Evolutionary conservation across 140 eudicot genomes (phyloP), one percentile per base, ranked within the genome.

Genomic region (Anethum foeniculum): DNA sequence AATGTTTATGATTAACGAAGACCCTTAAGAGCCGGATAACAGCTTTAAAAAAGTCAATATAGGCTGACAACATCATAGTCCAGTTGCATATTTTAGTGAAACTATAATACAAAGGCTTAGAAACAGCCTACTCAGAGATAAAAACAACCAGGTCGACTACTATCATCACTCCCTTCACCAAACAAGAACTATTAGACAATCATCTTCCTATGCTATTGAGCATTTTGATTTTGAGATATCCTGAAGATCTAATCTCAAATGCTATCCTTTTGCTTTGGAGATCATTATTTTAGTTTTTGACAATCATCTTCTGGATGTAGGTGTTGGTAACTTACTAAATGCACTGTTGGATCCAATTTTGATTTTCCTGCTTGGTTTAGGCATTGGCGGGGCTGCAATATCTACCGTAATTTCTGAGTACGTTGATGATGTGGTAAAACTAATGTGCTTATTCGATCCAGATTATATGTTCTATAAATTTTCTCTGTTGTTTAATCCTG

Each of bases 361-460:
- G 58, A 91, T 95, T 44, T 92, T 88, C 81, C 60, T 58, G 84
- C 82, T 69, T 68, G 91, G 91, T 83, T 78, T 92, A 80, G 99
- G 97, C 19, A 79, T 91, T 84, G 79, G 85, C 67, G 99, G 99
- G 82, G 99, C 99, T 82, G 99, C 99, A 74, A 84, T 91, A 79
- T 93, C 99, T 79, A 91, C 96, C 83, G 99, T 95, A 90, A 95
- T 89, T 80, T 95, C 99, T 88, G 99, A 95, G 99, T 95, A 95
- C 87, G 99, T 95, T 88, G 77, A 77, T 85, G 85, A 85, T 86
- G 90, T 89, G 88, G 89, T 86, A 83, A 32, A 88, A 82, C 85
- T 81, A 81, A 76, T 67, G 69, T 77, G 44, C 48, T 73, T 48
- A 58, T 38, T 76, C 67, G 39, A n/a, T 74, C 11, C 11, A 12